Base-by-base conservation (phyloP, 108 stramenopile genomes). In the Conticribra weissflogii region DNA sequence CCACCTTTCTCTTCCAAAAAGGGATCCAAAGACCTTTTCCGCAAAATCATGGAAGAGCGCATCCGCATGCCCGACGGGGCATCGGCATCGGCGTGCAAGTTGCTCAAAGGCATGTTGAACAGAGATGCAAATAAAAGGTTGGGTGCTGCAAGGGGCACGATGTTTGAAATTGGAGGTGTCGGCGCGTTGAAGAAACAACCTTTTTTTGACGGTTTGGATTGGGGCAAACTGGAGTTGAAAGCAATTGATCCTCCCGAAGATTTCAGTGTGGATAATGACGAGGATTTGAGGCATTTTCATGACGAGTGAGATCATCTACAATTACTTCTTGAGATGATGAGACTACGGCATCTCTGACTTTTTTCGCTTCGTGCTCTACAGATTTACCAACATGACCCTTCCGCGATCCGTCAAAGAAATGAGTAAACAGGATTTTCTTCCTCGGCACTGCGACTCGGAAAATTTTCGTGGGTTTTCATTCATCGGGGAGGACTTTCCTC, bases 161-260 rank as follows among this genome's bases (percentile, higher is more conserved):
- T 98, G 97, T 99, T 99, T 75, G 90, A 97, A 59, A 86, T 98
- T 0, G 99, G 99, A 30, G 99, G 99, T 7, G 92, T 96, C 1
- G 83, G 92, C 12, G 97, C 83, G n/a, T 52, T 99, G 45, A 98
- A 99, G 76, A 71, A 86, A 34, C 85, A 79, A 50, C 65, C 71
- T 0, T 99, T 98, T 68, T 99, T 99, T 69, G 63, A 63, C 2
- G 81, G 79, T 22, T 79, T 98, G 46, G 93, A 98, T 71, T 99
- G 99, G 99, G 82, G 79, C 2, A 90, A 87, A 65, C 68, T 99
- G 30, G 88, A 89, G 63, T 54, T 65, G 46, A 92, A 88, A 32
- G 84, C 87, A 76, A 63, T 94, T 51, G 65, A 68, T 36, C 95
- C 95, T 32, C 95, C 95, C 0, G 81, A 88, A 24, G 78, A 72